Percentiles rank a stretch among this genome's conserved stretches.
Evolutionary conservation across 768 basidiomycete genomes (phyloP).

Genomic region (Leccinum truebloodii): DNA sequence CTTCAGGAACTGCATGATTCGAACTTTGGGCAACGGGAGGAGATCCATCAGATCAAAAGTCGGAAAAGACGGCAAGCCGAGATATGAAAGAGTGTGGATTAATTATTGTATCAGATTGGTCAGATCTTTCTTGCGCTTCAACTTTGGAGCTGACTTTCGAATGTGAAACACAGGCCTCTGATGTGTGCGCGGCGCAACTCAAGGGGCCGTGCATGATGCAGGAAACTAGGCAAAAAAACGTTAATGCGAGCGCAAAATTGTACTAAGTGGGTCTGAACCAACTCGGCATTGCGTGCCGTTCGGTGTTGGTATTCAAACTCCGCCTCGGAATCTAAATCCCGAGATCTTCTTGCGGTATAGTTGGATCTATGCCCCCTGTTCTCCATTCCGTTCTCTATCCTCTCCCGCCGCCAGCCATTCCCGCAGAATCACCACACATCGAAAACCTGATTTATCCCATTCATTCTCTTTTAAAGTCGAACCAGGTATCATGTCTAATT

Average conservation of each 20-base stretch:
- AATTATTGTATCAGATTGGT: slow-evolving; percentile 6
- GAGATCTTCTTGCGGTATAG: slow-evolving; percentile 7
- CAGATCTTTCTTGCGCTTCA: slow-evolving; percentile 8
- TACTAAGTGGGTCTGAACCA: neutral
- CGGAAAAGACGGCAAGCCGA: slow-evolving; percentile 22
- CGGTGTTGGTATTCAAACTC: slow-evolving; percentile 9
- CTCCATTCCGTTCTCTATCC: neutral
- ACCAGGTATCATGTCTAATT: slow-evolving; percentile 20
- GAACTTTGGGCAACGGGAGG: slow-evolving; percentile 86
- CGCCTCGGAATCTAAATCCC: slow-evolving; percentile 17
- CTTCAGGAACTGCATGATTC: slow-evolving; percentile 81
- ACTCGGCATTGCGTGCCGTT: slow-evolving; percentile 18
- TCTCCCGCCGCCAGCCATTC: slow-evolving; percentile 6
- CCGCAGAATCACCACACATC: neutral
- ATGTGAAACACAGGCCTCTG: neutral
- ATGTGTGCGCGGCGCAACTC: neutral
- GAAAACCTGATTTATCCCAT: neutral
- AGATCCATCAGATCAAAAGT: slow-evolving; percentile 70
- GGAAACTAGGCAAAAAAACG: no score
- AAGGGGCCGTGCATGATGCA: no score
- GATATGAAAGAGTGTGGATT: slow-evolving; percentile 6
- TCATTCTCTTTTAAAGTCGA: neutral
- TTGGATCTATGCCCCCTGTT: slow-evolving; percentile 23
- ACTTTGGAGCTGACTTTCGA: neutral
- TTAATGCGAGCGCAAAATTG: no score